Base-by-base conservation (phyloP, 148 eudicot species). In the Camellia granthamiana region DNA sequence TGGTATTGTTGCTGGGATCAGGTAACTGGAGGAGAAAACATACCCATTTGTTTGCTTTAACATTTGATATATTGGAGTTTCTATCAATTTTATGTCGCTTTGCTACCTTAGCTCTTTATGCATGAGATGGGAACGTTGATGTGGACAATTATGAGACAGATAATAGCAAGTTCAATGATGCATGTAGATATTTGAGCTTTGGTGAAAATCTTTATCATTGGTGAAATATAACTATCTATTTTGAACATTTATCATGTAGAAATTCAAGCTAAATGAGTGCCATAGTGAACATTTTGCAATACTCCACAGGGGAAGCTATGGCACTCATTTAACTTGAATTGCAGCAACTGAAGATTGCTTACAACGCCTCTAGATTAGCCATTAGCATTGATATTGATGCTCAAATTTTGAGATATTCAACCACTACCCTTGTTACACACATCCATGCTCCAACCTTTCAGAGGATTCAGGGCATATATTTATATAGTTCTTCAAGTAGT, bases 1-100 rank as follows among this genome's bases (percentile, higher is more conserved):
- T 79, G 99, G 99, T 72, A 42, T 96, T 72, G 85, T 96, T 88
- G 92, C 98, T 73, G 92, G 85, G 62, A 91, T 96, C 87, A 96
- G 99, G 99, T 96, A 89, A 78, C 64, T 67, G 78, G 58, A 74
- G 63, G 14, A 74, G 10, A 73, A 74, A 51, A 0, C 83, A 13
- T 81, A 60, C 38, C 61, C 67, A 16, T 78, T 80, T 71, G 46
- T 51, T 16, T 73, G 59, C 30, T 61, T 54, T 19, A 38, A 43
- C 80, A 73, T 73, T 58, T 68, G 21, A 14, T 16, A 38, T 42
- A 65, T 77, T 56, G 69, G 59, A 59, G 47, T 64, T 68, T 30
- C 6, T 14, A 43, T 79, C 3, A 2, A 72, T 16, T 54, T 55
- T 16, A 59, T 8, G 23, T 58, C 14, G 7, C 49, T n/a, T 14